These are phyloP conservation scores for Alternaria ventricosa DNA, from an alignment of 2,329 filamentous ascomycete species.

Conservation along the genomic window DNA sequence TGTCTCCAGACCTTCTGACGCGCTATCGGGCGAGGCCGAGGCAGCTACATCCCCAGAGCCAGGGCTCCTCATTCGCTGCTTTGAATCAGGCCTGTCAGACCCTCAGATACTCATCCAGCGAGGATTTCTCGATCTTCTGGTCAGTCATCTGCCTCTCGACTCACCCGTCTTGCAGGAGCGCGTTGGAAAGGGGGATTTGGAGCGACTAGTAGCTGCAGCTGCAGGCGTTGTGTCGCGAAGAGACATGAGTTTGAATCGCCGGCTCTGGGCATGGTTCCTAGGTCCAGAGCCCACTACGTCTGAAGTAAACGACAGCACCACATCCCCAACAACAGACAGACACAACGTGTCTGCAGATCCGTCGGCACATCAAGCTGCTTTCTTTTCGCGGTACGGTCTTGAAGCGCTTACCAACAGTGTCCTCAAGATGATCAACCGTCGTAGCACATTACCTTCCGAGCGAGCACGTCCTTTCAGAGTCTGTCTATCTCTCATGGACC, in stretches of 20 bases:
- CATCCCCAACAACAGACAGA: conserved; percentile 56
- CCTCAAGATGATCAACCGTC: conserved; percentile 73
- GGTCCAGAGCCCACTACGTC: conserved; percentile 69
- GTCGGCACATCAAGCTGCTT: conserved; percentile 61
- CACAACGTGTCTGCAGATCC: conserved; percentile 54
- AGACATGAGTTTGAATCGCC: conserved; percentile 95
- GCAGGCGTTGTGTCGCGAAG: conserved; percentile 85
- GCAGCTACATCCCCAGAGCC: conserved; percentile 89
- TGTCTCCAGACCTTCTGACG: conserved; percentile 7
- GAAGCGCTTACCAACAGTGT: conserved; percentile 76
- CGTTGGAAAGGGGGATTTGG: conserved; percentile 76
- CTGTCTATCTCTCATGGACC: conserved; percentile 94
- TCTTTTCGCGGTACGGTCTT: conserved; percentile 83
- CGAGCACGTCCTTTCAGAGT: conserved; percentile 87
- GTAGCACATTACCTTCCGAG: conserved; percentile 65
- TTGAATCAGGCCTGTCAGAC: conserved; percentile 86
- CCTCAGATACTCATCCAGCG: conserved; percentile 90
- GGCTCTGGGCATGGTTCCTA: conserved; percentile 95
- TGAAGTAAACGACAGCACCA: conserved; percentile 42
- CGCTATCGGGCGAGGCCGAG: conserved; percentile 60
- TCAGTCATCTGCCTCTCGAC: conserved; percentile 86
- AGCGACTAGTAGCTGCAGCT: conserved; percentile 81
- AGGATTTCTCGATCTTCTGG: conserved; percentile 90
- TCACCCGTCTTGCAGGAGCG: conserved; percentile 79
- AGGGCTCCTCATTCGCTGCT: conserved; percentile 86